A percentile compares a stretch with the other conserved stretches of the same genome.
Conservation (phyloP, 106 monocot species). For the Platanthera zijinensis region DNA sequence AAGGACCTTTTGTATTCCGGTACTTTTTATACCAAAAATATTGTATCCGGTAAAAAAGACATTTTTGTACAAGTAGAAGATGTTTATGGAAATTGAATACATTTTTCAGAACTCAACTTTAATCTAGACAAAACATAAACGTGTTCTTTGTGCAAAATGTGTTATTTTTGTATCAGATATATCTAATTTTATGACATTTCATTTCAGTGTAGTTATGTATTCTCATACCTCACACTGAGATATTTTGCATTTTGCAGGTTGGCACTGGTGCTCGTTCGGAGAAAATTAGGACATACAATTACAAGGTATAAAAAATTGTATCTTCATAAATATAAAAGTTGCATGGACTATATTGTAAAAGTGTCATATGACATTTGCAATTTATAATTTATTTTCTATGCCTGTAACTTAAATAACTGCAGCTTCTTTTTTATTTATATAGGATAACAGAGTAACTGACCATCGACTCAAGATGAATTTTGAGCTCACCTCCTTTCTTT, state of each 20-base stretch:
- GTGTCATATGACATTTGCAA: neutral
- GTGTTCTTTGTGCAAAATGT: too few relatives aligned
- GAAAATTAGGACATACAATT: conserved; percentile 99
- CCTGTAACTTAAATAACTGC: neutral
- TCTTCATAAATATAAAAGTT: neutral
- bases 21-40: too few relatives aligned
- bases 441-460: conserved; percentile 78
- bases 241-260: conserved; percentile 41
- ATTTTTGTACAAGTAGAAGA: too few relatives aligned
- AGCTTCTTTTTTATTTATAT: conserved; percentile 5
- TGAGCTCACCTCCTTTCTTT: conserved; percentile 83
- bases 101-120: too few relatives aligned
- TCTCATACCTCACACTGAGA: neutral
- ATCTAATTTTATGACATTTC: too few relatives aligned
- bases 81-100: too few relatives aligned
- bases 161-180: too few relatives aligned
- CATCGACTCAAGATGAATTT: conserved; percentile 91
- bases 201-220: neutral
- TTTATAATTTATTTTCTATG: neutral
- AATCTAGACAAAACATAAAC: too few relatives aligned
- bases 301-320: conserved; percentile 41
- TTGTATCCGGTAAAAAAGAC: too few relatives aligned
- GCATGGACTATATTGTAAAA: neutral
- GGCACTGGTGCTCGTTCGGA: conserved; percentile 94
- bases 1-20: too few relatives aligned